Base-by-base conservation (phyloP, 768 basidiomycete genomes). In the Postia placenta region DNA sequence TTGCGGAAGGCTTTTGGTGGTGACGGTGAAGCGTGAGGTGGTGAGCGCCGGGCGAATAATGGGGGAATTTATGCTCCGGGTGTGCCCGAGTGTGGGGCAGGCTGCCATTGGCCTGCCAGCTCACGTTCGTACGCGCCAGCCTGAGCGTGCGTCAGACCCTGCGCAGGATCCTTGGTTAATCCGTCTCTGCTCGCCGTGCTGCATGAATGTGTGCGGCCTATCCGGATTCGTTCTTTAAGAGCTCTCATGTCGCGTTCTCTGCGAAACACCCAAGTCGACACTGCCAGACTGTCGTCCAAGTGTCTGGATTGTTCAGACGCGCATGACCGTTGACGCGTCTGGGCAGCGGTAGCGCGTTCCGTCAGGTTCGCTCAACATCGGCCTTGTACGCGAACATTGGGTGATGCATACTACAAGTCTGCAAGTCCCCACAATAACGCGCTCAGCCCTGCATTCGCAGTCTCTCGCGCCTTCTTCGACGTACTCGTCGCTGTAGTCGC, bases 1-100 rank as follows among this genome's bases (percentile, higher is more conserved):
- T 92, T 70, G 64, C 69, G 60, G 39, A 40, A 50, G 45, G 55
- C 42, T 46, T 51, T 47, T 46, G 52, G 65, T 57, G 57, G 67
- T 64, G 64, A 61, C 59, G 52, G 56, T 60, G 59, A 47, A 46
- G 35, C n/a, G n/a, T n/a, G 37, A 50, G 48, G 37, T 37, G 37
- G 25, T n/a, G 14, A 26, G 26, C 17, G 36, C 36, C 35, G 39
- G 25, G 26, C 19, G 45, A 17, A 39, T 17, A 39, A 35, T 39
- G 46, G 46, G 27, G n/a, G 27, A 19, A 22, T 45, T 35, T 36
- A 45, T 35, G 45, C 46, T 47, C 46, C 46, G 46, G 46, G 20
- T 26, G 23, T 35, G 14, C 37, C 46, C 46, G 46, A 47, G 27
- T 38, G 35, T 30, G 44, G 30, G n/a, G n/a, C 30, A 6, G 19